Evolutionary conservation across 2,329 filamentous ascomycete species (phyloP).

Genomic region (Fusarium mangiferae): DNA sequence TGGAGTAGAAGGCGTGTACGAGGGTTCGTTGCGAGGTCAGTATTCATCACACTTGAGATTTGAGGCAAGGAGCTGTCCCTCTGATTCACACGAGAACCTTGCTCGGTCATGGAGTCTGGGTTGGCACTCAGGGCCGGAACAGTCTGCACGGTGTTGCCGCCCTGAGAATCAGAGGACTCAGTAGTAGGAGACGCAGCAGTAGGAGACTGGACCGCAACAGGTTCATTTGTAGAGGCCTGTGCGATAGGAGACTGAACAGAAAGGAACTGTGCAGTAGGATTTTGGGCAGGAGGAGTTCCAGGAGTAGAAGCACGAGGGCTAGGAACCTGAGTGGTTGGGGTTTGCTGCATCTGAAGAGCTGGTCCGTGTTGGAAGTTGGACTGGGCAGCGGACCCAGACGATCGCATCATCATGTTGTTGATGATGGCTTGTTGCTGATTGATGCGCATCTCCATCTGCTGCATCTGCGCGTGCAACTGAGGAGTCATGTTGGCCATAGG

Average conservation of each 20-base stretch:
- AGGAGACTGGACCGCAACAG: background rate
- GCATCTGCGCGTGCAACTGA: background rate
- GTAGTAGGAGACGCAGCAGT: background rate
- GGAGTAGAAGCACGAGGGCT: background rate
- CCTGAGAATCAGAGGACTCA: background rate
- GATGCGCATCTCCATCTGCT: background rate
- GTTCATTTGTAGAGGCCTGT: background rate
- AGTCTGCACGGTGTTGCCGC: background rate
- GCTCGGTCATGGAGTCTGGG: background rate
- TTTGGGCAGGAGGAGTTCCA: background rate
- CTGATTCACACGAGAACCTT: background rate
- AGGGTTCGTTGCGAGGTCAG: background rate
- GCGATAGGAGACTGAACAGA: background rate
- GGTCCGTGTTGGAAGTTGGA: background rate
- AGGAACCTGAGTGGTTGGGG: background rate
- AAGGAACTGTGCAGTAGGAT: background rate
- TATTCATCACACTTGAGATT: background rate
- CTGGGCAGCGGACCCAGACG: background rate
- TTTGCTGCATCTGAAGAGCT: background rate
- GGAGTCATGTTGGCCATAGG: background rate
- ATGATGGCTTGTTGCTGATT: background rate
- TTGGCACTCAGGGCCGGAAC: background rate
- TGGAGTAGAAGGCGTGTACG: background rate
- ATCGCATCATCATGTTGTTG: background rate
- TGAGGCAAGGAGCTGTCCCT: background rate